Percentiles rank a stretch among this genome's conserved stretches.
Conservation (phyloP, 2,329 filamentous ascomycete genomes). For the Exophiala calicioides region DNA sequence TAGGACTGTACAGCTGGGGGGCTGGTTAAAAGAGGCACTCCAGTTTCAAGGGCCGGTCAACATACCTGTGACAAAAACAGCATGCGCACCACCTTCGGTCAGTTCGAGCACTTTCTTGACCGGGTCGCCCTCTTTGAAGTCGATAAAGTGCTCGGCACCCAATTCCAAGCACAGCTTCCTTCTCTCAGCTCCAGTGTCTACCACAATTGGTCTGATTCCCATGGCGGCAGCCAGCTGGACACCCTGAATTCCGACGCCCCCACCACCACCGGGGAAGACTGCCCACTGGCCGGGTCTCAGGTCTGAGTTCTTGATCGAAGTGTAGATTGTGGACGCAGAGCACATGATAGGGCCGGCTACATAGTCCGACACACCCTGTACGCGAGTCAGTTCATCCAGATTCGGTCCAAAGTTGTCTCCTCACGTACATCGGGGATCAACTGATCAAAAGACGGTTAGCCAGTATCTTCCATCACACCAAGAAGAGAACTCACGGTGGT, state of each 20-base stretch:
- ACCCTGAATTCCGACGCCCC: conserved; percentile 60
- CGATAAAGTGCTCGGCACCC: conserved; percentile 59
- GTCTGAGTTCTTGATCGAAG: conserved; percentile 54
- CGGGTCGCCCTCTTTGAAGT: conserved; percentile 49
- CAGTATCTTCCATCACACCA: background rate
- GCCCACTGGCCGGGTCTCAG: conserved; percentile 57
- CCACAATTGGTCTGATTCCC: conserved; percentile 58
- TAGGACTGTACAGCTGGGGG: conserved; percentile 39
- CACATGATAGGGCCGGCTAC: conserved; percentile 64
- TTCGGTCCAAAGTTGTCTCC: conserved; percentile 34
- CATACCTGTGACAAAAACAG: conserved; percentile 43
- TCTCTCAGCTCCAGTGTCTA: conserved; percentile 55
- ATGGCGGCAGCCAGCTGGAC: conserved; percentile 57
- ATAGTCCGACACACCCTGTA: conserved; percentile 53
- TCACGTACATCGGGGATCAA: conserved; percentile 24
- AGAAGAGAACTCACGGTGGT: conserved; percentile 35
- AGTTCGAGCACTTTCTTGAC: conserved; percentile 48
- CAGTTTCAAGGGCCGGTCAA: background rate
- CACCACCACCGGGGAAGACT: conserved; percentile 57
- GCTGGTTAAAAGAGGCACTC: background rate
- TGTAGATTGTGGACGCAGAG: conserved; percentile 59
- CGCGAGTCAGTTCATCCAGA: conserved; percentile 36
- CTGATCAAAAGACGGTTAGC: conserved; percentile 10
- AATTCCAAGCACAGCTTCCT: conserved; percentile 48
- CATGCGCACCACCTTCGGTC: conserved; percentile 50